Conservation (phyloP, 176 grass and related monocot genomes). For the Oryza meyeriana region DNA sequence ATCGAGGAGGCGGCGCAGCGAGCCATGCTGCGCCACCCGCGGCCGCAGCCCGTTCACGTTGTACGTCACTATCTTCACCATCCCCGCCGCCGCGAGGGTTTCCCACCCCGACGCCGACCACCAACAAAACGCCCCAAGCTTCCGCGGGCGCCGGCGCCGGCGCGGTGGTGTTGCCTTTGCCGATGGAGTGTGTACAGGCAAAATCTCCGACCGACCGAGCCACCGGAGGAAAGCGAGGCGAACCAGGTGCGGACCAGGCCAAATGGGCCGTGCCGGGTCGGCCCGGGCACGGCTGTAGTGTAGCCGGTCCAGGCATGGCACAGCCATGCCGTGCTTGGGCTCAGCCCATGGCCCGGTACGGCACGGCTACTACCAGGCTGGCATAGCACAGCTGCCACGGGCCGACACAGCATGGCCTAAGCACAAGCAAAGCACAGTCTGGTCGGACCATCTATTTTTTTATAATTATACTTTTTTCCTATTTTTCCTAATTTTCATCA, state of each 20-base stretch:
- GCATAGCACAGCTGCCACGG: no score
- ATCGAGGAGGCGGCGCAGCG: constrained; percentile 86
- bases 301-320: no score
- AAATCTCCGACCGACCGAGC: constrained; percentile 32
- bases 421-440: no score
- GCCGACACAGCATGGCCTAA: no score
- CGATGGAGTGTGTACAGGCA: constrained; percentile 12
- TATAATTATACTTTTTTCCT: no score
- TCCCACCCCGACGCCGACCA: neutral
- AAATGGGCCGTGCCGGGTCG: no score
- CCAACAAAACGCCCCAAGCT: constrained; percentile 10
- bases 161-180: neutral
- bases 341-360: no score
- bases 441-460: no score
- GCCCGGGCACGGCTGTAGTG: no score
- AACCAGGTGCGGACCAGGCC: neutral
- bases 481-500: no score
- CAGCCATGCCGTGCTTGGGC: no score
- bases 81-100: neutral
- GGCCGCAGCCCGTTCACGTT: constrained; percentile 96
- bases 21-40: constrained; percentile 84
- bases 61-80: constrained; percentile 92
- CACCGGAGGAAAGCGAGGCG: neutral
- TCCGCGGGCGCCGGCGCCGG: neutral
- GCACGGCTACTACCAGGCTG: no score